Percentiles rank a stretch among this genome's conserved stretches.
Evolutionary conservation across 768 basidiomycete genomes (phyloP).

Genomic region (Tylopilus balloui): DNA sequence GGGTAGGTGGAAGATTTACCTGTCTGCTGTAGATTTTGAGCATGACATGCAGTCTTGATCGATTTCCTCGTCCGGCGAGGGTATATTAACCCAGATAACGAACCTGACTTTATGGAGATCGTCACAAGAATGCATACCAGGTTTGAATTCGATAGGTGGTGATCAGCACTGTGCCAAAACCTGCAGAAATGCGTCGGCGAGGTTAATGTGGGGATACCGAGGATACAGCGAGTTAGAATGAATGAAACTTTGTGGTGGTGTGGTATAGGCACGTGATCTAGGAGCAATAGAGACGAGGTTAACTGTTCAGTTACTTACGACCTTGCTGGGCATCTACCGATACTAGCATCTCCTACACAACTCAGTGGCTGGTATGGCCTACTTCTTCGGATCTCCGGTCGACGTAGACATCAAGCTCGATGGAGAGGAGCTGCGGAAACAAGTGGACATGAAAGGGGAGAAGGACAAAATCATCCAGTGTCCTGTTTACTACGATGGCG

Average conservation of each 20-base stretch:
- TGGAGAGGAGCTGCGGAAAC: slow-evolving; percentile 82
- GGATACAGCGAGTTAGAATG: too few species aligned
- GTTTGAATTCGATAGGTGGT: slow-evolving; percentile 62
- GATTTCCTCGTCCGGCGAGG: slow-evolving; percentile 90
- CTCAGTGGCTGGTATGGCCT: slow-evolving; percentile 44
- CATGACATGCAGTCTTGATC: slow-evolving; percentile 59
- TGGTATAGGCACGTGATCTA: not conserved
- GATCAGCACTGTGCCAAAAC: not conserved
- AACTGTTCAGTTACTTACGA: too few species aligned
- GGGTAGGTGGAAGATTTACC: slow-evolving; percentile 41
- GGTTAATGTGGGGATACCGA: too few species aligned
- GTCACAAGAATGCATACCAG: slow-evolving; percentile 66
- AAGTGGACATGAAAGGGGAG: slow-evolving; percentile 85
- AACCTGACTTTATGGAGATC: slow-evolving; percentile 78
- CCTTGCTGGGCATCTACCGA: not conserved
- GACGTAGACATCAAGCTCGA: slow-evolving; percentile 89
- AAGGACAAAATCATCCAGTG: slow-evolving; percentile 82
- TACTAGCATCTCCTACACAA: not conserved
- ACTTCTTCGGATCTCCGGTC: slow-evolving; percentile 88
- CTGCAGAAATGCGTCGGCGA: too few species aligned
- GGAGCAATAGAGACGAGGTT: not conserved
- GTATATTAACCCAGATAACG: slow-evolving; percentile 81
- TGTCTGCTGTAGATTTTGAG: slow-evolving; percentile 1
- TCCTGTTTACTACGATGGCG: slow-evolving; percentile 95
- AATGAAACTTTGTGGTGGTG: too few species aligned